phyloP scores from a whole-genome alignment of 1,284 basidiomycete species.

The Microbotryomycetes sp. region DNA sequence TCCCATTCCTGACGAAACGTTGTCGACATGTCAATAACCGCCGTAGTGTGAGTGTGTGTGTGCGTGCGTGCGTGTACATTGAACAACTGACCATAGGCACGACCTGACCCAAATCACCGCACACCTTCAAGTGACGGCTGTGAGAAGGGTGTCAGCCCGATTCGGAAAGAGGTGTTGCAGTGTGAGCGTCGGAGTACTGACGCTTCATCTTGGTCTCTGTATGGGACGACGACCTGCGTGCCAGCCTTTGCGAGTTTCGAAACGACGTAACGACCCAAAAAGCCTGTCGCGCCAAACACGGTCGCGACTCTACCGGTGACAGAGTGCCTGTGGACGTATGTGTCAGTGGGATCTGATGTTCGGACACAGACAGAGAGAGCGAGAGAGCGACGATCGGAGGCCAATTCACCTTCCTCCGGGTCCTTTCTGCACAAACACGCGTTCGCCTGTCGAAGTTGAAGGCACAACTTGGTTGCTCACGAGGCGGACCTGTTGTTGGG shows the following conservation, averaged over 20 bases:
- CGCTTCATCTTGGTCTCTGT: constrained; percentile 92
- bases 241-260: constrained; percentile 87
- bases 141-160: not conserved
- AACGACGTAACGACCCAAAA: constrained; percentile 89
- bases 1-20: constrained; percentile 74
- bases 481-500: not conserved
- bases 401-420: constrained; percentile 26
- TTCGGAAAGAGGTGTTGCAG: too few species aligned
- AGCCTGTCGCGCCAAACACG: constrained; percentile 94
- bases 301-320: constrained; percentile 85
- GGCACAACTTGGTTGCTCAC: not conserved
- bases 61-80: constrained; percentile 1
- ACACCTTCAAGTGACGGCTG: constrained; percentile 71
- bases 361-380: not conserved
- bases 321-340: constrained; percentile 53
- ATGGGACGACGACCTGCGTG: constrained; percentile 90
- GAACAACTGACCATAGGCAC: constrained; percentile 68
- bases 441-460: not conserved
- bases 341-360: not conserved
- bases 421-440: constrained; percentile 20
- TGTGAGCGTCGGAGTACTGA: not conserved
- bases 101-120: constrained; percentile 95
- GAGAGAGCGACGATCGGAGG: not conserved
- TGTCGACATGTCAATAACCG: constrained; percentile 4
- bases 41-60: constrained; percentile 8